Percentiles rank a stretch among this genome's conserved stretches.
Conservation (phyloP, 331 rosid genomes). For the Pyrus hybrid region DNA sequence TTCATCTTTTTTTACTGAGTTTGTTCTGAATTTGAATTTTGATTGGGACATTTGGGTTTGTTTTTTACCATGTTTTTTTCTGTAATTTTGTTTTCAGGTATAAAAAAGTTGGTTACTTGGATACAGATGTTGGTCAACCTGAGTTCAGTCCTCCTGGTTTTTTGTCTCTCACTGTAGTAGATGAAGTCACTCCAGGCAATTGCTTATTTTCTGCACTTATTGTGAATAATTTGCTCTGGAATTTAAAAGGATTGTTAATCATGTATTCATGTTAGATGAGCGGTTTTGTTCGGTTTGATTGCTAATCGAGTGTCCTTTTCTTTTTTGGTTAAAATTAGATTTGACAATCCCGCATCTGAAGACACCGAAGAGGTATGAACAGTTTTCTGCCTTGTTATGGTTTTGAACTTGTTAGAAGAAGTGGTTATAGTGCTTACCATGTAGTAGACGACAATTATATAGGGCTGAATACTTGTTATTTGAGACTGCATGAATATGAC, state of each 20-base stretch:
- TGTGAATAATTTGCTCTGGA: neutral
- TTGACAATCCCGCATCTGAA: constrained; percentile 70
- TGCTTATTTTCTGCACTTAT: neutral
- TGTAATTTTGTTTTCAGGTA: constrained; percentile 26
- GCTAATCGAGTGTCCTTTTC: neutral
- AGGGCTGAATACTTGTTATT: neutral
- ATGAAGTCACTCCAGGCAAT: constrained; percentile 37
- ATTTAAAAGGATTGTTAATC: neutral
- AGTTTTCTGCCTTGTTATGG: constrained; percentile 7
- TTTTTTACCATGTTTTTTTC: neutral
- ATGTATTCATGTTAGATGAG: neutral
- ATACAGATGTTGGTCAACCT: constrained; percentile 93
- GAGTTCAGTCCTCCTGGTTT: constrained; percentile 85
- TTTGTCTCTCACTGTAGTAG: constrained; percentile 58
- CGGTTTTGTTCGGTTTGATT: neutral
- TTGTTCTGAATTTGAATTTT: neutral
- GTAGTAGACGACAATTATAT: neutral
- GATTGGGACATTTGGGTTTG: neutral
- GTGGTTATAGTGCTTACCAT: neutral
- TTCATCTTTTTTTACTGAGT: neutral
- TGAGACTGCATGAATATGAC: neutral
- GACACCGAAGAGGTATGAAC: constrained; percentile 79
- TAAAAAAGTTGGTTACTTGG: constrained; percentile 63
- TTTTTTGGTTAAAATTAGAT: constrained; percentile 35
- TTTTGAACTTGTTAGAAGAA: neutral